Conservation (phyloP, 1,139 yeast genomes). For the Entelexis paramagnoliae region DNA sequence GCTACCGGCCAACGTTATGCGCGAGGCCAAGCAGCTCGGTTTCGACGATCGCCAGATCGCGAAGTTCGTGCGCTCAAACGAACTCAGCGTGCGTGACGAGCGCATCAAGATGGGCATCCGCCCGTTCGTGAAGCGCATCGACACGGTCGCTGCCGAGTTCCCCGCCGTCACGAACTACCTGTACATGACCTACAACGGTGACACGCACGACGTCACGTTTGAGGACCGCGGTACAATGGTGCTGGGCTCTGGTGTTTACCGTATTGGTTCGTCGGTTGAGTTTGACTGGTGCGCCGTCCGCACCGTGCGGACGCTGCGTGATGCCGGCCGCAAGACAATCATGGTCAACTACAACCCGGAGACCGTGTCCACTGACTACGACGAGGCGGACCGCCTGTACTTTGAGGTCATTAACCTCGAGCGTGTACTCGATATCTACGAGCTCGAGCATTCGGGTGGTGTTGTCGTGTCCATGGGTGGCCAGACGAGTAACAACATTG, state of each 20-base stretch:
- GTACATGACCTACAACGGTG: conserved; percentile 92
- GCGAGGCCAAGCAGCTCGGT: conserved; percentile 92
- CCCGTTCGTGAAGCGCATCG: conserved; percentile 95
- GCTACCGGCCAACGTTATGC: conserved; percentile 37
- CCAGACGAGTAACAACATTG: conserved; percentile 95
- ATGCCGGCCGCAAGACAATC: conserved; percentile 77
- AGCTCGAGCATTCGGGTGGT: conserved; percentile 82
- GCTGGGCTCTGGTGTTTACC: conserved; percentile 86
- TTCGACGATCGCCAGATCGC: conserved; percentile 97
- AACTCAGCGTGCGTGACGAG: conserved; percentile 82
- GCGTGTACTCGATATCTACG: conserved; percentile 91
- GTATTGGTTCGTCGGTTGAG: conserved; percentile 91
- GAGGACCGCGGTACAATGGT: conserved; percentile 85
- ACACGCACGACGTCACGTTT: conserved; percentile 72
- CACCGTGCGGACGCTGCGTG: conserved; percentile 89
- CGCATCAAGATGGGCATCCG: conserved; percentile 80
- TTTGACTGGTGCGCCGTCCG: conserved; percentile 96
- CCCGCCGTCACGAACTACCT: conserved; percentile 94
- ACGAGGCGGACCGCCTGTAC: conserved; percentile 94
- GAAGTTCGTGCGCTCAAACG: conserved; percentile 77
- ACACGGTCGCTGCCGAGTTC: conserved; percentile 98
- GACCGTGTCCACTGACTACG: conserved; percentile 96
- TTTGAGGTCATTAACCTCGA: conserved; percentile 93
- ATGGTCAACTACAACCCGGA: conserved; percentile 98
- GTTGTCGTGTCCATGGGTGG: conserved; percentile 98